Base-by-base conservation (phyloP, 1,139 yeast species). In the Geotrichum aggregatum region DNA sequence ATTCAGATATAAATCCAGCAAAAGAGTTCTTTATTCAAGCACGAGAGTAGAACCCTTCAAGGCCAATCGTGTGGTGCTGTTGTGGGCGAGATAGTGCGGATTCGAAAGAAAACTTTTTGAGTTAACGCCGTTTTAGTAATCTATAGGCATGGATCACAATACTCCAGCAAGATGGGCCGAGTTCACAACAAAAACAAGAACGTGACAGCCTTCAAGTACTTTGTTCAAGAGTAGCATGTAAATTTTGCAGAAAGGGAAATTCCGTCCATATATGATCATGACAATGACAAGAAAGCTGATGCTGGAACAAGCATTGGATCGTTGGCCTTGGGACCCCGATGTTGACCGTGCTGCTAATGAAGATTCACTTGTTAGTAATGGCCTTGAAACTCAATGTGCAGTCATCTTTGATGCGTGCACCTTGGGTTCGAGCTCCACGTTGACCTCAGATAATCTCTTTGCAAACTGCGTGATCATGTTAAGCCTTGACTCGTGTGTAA, bases 1-100 rank as follows among this genome's bases (percentile, higher is more conserved):
- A n/a, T n/a, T 24, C 28, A 8, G 28, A 24, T 24, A 24, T 5
- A 5, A 8, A 24, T 24, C 28, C 28, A 24, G 13, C 3, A 18
- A 13, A 16, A 35, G 49, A 42, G 52, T 53, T 50, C 54, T 53
- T 22, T 16, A 16, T 24, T 26, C 18, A 22, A 40, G 43, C 57
- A 55, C 57, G 58, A 55, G 42, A 55, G 58, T 46, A 55, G 58
- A 55, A 55, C 58, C 45, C 52, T 49, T 38, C 21, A 55, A 55
- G 58, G 58, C 55, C 58, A 47, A 49, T 54, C 58, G 56, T 44
- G 54, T 40, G 43, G 24, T 24, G 28, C 28, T 24, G 28, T 24
- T 24, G 28, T 24, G 28, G 28, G 8, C 28, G 28, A 24, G 28
- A 18, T 8, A 24, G 28, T 24, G 2, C 13, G 8, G 18, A 33